phyloP scores from a whole-genome alignment of 2,329 filamentous ascomycete species.

The Alternaria panax region DNA sequence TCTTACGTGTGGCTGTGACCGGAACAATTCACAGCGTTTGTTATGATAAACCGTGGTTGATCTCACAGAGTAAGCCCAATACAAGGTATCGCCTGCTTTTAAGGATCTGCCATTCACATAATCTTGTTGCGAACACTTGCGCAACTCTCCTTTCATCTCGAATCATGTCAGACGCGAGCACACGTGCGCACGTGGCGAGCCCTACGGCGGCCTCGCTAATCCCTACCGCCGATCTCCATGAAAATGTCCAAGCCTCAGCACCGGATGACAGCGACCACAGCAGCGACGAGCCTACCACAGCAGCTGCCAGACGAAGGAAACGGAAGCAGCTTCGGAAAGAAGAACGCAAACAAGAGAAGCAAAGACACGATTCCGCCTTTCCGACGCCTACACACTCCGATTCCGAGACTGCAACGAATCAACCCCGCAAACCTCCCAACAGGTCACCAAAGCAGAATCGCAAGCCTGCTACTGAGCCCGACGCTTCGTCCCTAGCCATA shows the following conservation, averaged over 20 bases:
- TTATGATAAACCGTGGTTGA: slow-evolving; percentile 7
- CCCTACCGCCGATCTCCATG: slow-evolving; percentile 28
- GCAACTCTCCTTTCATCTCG: background rate
- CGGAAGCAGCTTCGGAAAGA: slow-evolving; percentile 41
- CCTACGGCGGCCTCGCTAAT: slow-evolving; percentile 23
- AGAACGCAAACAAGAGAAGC: slow-evolving; percentile 32
- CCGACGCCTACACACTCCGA: slow-evolving; percentile 32
- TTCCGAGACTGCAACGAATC: slow-evolving; percentile 15
- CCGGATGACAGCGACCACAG: slow-evolving; percentile 8
- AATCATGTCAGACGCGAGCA: slow-evolving; percentile 36
- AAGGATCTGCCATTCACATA: background rate
- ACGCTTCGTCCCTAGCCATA: background rate
- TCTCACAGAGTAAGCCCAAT: background rate
- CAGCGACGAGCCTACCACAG: slow-evolving; percentile 8
- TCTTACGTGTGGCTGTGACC: slow-evolving; percentile 47
- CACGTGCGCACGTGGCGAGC: slow-evolving; percentile 48
- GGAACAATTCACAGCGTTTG: slow-evolving; percentile 17
- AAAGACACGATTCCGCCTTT: slow-evolving; percentile 15
- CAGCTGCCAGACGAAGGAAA: slow-evolving; percentile 12
- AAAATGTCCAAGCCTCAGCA: slow-evolving; percentile 29
- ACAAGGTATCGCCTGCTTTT: background rate
- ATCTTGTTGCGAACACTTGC: background rate
- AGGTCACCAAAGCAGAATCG: slow-evolving; percentile 20
- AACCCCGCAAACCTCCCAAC: slow-evolving; percentile 23
- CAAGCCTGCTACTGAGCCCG: background rate